A percentile compares a stretch with the other conserved stretches of the same genome.
phyloP scores from a whole-genome alignment of 768 basidiomycete genomes.

The Hypholoma fasciculare region DNA sequence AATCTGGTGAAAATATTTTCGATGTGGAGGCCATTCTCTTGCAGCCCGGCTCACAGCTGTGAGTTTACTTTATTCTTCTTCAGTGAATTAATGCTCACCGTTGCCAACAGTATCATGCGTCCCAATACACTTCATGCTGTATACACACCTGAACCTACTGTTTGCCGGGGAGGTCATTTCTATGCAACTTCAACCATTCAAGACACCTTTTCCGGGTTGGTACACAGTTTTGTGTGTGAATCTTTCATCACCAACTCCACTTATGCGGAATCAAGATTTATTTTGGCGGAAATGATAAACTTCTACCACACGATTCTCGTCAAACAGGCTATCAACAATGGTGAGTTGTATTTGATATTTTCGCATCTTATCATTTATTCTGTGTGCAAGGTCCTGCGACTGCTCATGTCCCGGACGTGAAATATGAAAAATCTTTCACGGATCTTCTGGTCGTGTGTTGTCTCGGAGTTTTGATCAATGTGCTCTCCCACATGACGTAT shows the following conservation, averaged over 20 bases:
- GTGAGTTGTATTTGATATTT: not conserved
- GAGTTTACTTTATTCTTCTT: conserved; percentile 1
- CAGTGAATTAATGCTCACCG: conserved; percentile 4
- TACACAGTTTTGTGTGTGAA: conserved; percentile 15
- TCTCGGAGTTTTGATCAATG: not conserved
- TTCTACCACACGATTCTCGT: conserved; percentile 9
- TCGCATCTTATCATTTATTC: not conserved
- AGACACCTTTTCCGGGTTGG: conserved; percentile 10
- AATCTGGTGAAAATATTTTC: too few species aligned
- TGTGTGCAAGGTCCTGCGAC: not conserved
- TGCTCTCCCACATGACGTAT: not conserved
- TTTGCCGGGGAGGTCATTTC: conserved; percentile 23
- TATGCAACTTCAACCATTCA: conserved; percentile 14
- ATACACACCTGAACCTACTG: conserved; percentile 8
- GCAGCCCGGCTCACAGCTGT: not conserved
- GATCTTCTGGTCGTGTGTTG: not conserved
- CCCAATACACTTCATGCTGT: conserved; percentile 18
- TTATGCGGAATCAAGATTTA: conserved; percentile 1
- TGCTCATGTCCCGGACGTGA: not conserved
- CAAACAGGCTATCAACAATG: not conserved
- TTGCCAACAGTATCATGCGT: conserved; percentile 16
- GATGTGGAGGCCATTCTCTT: not conserved
- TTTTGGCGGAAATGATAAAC: conserved; percentile 12
- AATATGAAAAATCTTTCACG: not conserved
- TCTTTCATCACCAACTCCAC: conserved; percentile 14